Evolutionary conservation across 805 yeast genomes (phyloP).

Genomic region (Candida sithepensis): DNA sequence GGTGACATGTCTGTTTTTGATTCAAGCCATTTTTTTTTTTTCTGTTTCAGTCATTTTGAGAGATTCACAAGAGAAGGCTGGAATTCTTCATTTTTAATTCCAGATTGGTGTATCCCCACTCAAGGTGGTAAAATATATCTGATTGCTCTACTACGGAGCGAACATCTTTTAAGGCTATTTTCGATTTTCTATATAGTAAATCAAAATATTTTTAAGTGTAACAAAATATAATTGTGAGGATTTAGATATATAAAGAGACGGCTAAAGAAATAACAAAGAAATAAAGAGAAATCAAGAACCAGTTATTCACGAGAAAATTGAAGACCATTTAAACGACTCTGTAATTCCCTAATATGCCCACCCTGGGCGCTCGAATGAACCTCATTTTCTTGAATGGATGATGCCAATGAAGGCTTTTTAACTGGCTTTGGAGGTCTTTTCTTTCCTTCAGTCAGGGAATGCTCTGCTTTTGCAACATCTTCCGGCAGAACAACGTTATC

Average conservation of each 20-base stretch:
- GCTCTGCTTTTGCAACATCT: conserved; percentile 4
- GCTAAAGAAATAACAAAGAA: not conserved
- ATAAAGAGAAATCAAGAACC: not conserved
- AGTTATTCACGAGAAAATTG: conserved; percentile 10
- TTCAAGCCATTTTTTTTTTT: too few species aligned
- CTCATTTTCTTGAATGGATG: conserved; percentile 3
- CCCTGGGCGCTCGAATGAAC: conserved; percentile 18
- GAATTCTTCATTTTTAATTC: too few species aligned
- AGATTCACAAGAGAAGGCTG: too few species aligned
- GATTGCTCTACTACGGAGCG: too few species aligned
- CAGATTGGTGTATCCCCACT: too few species aligned
- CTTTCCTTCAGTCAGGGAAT: conserved; percentile 1
- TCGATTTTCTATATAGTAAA: too few species aligned
- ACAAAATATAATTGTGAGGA: too few species aligned
- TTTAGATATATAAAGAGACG: not conserved
- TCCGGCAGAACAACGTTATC: not conserved
- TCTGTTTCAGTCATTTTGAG: too few species aligned
- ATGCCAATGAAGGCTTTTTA: conserved; percentile 26
- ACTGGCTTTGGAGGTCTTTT: conserved; percentile 41
- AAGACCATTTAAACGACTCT: conserved; percentile 24
- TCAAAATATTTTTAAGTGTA: too few species aligned
- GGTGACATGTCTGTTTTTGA: too few species aligned
- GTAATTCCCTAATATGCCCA: conserved; percentile 30
- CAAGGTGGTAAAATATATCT: too few species aligned
- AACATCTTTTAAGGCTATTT: too few species aligned